Conservation (phyloP, 768 basidiomycete species). For the Neoboletus magnificus region DNA sequence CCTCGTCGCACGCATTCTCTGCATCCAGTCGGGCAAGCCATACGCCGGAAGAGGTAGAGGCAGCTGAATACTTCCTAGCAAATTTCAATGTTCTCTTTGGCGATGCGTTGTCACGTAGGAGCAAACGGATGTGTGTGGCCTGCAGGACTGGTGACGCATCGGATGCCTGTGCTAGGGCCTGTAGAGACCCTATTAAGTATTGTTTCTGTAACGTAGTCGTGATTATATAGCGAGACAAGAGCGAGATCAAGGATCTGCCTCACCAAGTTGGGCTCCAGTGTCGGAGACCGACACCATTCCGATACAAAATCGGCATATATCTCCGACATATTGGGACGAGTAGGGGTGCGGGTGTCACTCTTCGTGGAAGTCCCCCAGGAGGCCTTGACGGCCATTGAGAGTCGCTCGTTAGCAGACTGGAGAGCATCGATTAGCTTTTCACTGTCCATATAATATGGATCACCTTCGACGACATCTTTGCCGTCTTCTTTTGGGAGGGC, state of each 20-base stretch:
- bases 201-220: slow-evolving; percentile 38
- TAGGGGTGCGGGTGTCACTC: slow-evolving; percentile 10
- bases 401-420: slow-evolving; percentile 31
- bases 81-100: slow-evolving; percentile 36
- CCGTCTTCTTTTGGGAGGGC: slow-evolving; percentile 25
- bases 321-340: slow-evolving; percentile 30
- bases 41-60: slow-evolving; percentile 38
- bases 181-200: slow-evolving; percentile 51
- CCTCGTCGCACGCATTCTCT: slow-evolving; percentile 33
- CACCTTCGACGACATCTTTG: slow-evolving; percentile 6
- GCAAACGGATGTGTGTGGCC: slow-evolving; percentile 36
- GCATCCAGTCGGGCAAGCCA: slow-evolving; percentile 54
- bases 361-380: slow-evolving; percentile 12
- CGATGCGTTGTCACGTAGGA: slow-evolving; percentile 24
- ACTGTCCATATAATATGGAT: slow-evolving; percentile 6
- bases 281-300: slow-evolving; percentile 42
- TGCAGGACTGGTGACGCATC: slow-evolving; percentile 30
- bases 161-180: slow-evolving; percentile 29
- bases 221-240: neutral
- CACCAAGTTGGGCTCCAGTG: slow-evolving; percentile 32
- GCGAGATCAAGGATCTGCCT: slow-evolving; percentile 5
- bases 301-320: slow-evolving; percentile 46
- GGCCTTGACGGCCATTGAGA: slow-evolving; percentile 28
- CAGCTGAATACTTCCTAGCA: slow-evolving; percentile 47
- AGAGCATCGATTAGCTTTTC: slow-evolving; percentile 29